Evolutionary conservation across 306 rosid genomes (phyloP).

Genomic region (Vigna reflexopilosa): DNA sequence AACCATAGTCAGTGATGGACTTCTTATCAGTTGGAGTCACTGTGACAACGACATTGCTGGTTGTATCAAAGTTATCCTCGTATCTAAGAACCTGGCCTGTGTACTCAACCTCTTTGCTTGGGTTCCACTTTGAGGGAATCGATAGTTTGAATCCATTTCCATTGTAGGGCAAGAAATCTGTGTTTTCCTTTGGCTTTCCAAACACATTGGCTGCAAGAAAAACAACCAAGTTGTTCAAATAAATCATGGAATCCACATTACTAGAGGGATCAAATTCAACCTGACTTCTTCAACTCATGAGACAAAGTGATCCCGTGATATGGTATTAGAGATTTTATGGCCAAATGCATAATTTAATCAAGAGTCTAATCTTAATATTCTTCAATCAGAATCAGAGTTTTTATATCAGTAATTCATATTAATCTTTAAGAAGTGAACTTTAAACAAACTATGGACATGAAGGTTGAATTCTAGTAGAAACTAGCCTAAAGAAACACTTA

Average conservation of each 20-base stretch:
- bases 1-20: slow-evolving; percentile 81
- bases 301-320: not conserved
- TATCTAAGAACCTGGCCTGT: slow-evolving; percentile 88
- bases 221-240: slow-evolving; percentile 33
- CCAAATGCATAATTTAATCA: not conserved
- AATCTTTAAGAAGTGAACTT: no score
- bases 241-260: not conserved
- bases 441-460: no score
- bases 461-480: not conserved
- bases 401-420: no score
- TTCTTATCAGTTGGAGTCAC: slow-evolving; percentile 85
- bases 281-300: not conserved
- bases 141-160: slow-evolving; percentile 88
- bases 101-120: slow-evolving; percentile 87
- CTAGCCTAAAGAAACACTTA: no score
- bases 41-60: slow-evolving; percentile 67
- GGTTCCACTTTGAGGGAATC: slow-evolving; percentile 94
- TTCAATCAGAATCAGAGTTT: no score
- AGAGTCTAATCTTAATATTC: not conserved
- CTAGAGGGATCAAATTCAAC: slow-evolving; percentile 18
- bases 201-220: slow-evolving; percentile 86
- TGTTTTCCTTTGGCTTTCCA: slow-evolving; percentile 91
- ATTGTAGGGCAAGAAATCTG: slow-evolving; percentile 76
- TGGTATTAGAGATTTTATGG: slow-evolving; percentile 2
- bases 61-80: slow-evolving; percentile 89